Percentiles rank a stretch among this genome's conserved stretches.
Conservation (phyloP, 2,329 filamentous ascomycete genomes). For the Chalaropsis thielavioides region DNA sequence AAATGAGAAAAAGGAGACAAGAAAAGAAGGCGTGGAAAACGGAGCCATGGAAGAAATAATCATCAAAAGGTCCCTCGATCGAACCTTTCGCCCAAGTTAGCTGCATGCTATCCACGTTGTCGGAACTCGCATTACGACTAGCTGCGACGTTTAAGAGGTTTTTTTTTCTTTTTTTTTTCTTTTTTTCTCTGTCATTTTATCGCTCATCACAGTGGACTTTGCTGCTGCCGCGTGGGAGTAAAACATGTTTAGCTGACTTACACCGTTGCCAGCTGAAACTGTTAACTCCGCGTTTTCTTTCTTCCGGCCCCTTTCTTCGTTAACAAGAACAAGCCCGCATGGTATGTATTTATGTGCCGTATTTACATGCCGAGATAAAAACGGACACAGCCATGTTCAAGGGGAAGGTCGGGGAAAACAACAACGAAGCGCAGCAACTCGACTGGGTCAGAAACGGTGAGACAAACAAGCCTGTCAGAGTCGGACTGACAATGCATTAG, state of each 20-base stretch:
- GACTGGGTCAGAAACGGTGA: too few relatives aligned
- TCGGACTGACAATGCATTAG: too few relatives aligned
- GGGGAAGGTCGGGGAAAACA: background rate
- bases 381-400: background rate
- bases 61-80: conserved; percentile 3
- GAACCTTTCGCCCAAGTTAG: background rate
- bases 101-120: background rate
- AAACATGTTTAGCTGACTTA: too few relatives aligned
- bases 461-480: too few relatives aligned
- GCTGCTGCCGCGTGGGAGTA: too few relatives aligned
- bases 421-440: background rate
- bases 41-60: conserved; percentile 4
- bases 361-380: background rate
- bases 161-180: background rate
- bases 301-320: background rate
- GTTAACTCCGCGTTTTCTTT: background rate
- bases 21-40: conserved; percentile 3
- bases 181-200: background rate
- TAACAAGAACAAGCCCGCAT: background rate
- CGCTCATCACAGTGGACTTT: background rate
- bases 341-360: background rate
- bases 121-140: background rate
- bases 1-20: background rate
- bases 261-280: background rate
- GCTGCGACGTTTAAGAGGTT: background rate